phyloP scores from a whole-genome alignment of 2,329 filamentous ascomycete species.

The Geosmithia flava region DNA sequence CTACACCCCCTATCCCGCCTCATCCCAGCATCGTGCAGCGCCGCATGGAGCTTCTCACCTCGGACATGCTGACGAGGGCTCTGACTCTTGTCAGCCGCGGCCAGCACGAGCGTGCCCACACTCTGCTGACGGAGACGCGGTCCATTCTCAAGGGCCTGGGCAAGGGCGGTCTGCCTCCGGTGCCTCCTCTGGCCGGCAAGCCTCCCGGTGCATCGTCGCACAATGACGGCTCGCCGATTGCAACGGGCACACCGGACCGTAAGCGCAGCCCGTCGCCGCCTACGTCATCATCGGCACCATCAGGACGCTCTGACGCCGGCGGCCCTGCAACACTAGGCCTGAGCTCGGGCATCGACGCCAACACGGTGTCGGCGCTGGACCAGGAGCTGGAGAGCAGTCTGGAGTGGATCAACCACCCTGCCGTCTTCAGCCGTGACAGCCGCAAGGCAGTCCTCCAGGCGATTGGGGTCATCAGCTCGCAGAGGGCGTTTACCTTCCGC shows the following conservation, averaged over 20 bases:
- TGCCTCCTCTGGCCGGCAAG: conserved; percentile 48
- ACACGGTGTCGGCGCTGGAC: conserved; percentile 77
- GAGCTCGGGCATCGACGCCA: conserved; percentile 67
- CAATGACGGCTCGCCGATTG: conserved; percentile 24
- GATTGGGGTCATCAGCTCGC: conserved; percentile 91
- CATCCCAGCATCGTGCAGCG: conserved; percentile 92
- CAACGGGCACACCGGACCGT: conserved; percentile 35
- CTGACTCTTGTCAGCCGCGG: conserved; percentile 81
- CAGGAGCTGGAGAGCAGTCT: conserved; percentile 79
- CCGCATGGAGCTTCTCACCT: conserved; percentile 94
- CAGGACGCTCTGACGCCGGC: conserved; percentile 14
- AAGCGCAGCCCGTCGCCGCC: conserved; percentile 44
- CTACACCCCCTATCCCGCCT: conserved; percentile 74
- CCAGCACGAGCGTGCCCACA: conserved; percentile 88
- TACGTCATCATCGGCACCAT: conserved; percentile 22
- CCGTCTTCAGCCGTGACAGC: conserved; percentile 85
- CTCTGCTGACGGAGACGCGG: conserved; percentile 82
- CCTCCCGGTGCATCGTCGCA: conserved; percentile 29
- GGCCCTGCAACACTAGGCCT: conserved; percentile 47
- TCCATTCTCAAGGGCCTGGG: conserved; percentile 92
- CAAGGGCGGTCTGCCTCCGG: conserved; percentile 84
- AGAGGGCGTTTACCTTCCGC: conserved; percentile 86
- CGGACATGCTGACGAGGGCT: conserved; percentile 91
- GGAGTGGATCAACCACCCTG: conserved; percentile 96
- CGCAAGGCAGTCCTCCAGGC: conserved; percentile 93